These are phyloP conservation scores for Leccinum rimulosum DNA, from an alignment of 768 basidiomycete genomes.

Conservation along the genomic window DNA sequence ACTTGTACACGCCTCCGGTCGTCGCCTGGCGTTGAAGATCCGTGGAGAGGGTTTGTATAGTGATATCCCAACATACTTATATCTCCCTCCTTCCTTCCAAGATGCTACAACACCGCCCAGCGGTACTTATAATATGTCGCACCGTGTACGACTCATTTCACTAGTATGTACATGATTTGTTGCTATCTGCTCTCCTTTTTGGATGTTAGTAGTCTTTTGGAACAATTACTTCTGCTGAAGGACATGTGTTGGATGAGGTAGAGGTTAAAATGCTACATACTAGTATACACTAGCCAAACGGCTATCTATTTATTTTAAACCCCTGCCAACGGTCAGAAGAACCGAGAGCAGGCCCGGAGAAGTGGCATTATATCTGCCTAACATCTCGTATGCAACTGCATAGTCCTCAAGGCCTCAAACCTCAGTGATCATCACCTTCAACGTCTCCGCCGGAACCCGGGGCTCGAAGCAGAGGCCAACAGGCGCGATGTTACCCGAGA, in stretches of 20 bases:
- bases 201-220: background rate
- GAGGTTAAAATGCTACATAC: background rate
- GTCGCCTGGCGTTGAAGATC: background rate
- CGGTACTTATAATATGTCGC: background rate
- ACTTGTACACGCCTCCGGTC: background rate
- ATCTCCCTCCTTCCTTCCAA: background rate
- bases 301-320: background rate
- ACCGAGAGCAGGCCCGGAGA: background rate
- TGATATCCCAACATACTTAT: background rate
- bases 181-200: background rate
- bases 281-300: background rate
- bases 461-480: slow-evolving; percentile 55
- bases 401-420: background rate
- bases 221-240: background rate
- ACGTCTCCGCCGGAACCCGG: slow-evolving; percentile 20
- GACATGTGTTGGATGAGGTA: background rate
- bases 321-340: background rate
- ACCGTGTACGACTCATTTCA: background rate
- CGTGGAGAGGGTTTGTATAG: background rate
- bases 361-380: background rate
- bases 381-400: background rate
- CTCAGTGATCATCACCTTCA: slow-evolving; percentile 8
- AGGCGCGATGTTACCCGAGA: slow-evolving; percentile 32
- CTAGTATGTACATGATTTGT: background rate
- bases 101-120: background rate